Evolutionary conservation across 2,329 filamentous ascomycete genomes (phyloP).

Genomic region (Fusarium annulatum): DNA sequence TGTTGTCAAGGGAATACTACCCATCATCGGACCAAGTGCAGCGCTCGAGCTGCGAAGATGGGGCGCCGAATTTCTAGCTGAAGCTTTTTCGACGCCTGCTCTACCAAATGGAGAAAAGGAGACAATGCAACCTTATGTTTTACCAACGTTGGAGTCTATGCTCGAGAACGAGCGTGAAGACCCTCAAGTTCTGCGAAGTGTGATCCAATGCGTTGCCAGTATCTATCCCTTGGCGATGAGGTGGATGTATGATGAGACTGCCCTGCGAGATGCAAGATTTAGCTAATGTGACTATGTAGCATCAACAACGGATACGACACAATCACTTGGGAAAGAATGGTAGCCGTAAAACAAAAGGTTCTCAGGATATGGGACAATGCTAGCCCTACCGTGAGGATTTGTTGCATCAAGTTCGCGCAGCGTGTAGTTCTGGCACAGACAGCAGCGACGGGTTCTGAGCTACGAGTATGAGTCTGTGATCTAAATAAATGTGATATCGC

Average conservation of each 20-base stretch:
- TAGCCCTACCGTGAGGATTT: constrained; percentile 81
- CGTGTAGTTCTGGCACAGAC: constrained; percentile 93
- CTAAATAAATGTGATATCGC: background rate
- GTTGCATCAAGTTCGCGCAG: constrained; percentile 98
- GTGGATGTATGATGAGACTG: constrained; percentile 83
- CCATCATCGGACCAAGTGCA: constrained; percentile 82
- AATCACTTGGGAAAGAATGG: constrained; percentile 88
- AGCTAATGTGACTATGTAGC: constrained; percentile 61
- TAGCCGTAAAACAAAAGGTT: constrained; percentile 88
- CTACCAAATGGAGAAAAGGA: constrained; percentile 83
- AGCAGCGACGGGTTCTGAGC: constrained; percentile 81
- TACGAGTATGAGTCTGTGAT: constrained; percentile 69
- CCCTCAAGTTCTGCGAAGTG: constrained; percentile 81
- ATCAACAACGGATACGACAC: constrained; percentile 87
- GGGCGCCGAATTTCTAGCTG: constrained; percentile 95
- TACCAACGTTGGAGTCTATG: constrained; percentile 79
- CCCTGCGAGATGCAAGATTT: constrained; percentile 9
- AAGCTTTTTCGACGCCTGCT: constrained; percentile 94
- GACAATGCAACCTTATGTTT: constrained; percentile 78
- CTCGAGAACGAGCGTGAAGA: constrained; percentile 81
- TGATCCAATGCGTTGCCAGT: constrained; percentile 89
- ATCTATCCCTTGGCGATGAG: constrained; percentile 92
- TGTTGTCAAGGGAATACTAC: constrained; percentile 92
- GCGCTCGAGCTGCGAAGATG: constrained; percentile 89
- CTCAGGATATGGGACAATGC: constrained; percentile 88